Evolutionary conservation across 73 alveolate genomes (phyloP), one percentile per base, ranked within the genome.

Genomic region (Paraurostyla sp.): DNA sequence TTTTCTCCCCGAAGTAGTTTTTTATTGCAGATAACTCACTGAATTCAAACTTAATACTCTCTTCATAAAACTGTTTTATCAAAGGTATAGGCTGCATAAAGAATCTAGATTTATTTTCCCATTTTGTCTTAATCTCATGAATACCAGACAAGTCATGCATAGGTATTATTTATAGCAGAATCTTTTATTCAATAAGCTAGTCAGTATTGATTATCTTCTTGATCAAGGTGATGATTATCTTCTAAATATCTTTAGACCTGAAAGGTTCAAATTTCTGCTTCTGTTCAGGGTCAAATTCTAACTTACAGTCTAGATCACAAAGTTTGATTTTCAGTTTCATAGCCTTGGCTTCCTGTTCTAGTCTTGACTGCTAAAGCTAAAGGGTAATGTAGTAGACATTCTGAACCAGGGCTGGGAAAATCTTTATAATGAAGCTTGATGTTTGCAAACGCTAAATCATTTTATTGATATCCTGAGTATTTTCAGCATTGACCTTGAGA

Each of bases 1-100:
- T 73, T 32, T 93, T 76, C 68, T 94, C 97, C 2, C 99, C 99
- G 63, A 92, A 92, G 91, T 91, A 85, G 49, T 80, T 68, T 73
- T 94, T 90, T 56, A 96, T 51, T 18, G 85, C n/a, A n/a, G 75
- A 46, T 16, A 89, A 46, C 16, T 89, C 84, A 11, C 41, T 43
- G 50, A 23, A 89, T 0, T 80, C 76, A n/a, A 57, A 36, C 13
- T 35, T 51, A 48, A 76, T 78, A 1, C 94, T 75, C 38, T 89
- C 94, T 16, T 27, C 56, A 48, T 33, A 76, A 43, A 87, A 76
- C 45, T 85, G 36, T 23, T 48, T 69, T 7, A 63, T 33, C 18
- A 85, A 33, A 16, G 23, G 45, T 4, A 46, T 7, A 9, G 83
- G 76, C 62, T 38, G 13, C 2, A 49, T 58, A 52, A 29, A 32